Evolutionary conservation across 208 protist species (phyloP).

Genomic region (Trypanosoma platydactyli): DNA sequence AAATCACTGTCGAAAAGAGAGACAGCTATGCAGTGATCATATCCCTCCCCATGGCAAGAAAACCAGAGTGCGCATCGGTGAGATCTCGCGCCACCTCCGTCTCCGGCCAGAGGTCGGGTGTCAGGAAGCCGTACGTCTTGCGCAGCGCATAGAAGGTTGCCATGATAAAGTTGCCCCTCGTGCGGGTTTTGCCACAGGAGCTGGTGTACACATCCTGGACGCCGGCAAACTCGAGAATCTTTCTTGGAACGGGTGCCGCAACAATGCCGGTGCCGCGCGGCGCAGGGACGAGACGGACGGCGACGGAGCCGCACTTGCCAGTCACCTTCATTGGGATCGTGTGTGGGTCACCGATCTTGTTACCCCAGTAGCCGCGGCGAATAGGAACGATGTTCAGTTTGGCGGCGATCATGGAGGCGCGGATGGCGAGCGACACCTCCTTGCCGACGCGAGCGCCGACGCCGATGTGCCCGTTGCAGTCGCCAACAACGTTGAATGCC

Average conservation of each 20-base stretch:
- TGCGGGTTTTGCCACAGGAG: constrained; percentile 97
- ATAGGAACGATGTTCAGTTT: constrained; percentile 99
- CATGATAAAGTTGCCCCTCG: constrained; percentile 99
- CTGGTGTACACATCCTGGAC: constrained; percentile 99
- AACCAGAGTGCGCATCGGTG: constrained; percentile 92
- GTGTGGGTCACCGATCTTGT: constrained; percentile 98
- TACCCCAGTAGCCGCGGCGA: constrained; percentile 99
- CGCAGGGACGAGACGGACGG: constrained; percentile 98
- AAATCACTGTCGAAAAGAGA: constrained; percentile 11
- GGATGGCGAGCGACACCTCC: constrained; percentile 99
- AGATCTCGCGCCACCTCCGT: constrained; percentile 87
- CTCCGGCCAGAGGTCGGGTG: constrained; percentile 98
- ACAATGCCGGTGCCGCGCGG: constrained; percentile 99
- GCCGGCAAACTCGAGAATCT: constrained; percentile 98
- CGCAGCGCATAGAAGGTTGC: constrained; percentile 97
- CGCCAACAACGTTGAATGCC: constrained; percentile 99
- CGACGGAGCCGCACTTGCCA: constrained; percentile 99
- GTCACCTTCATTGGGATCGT: constrained; percentile 99
- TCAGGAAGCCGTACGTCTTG: constrained; percentile 98
- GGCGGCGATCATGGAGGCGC: constrained; percentile 96
- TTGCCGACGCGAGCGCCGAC: constrained; percentile 98
- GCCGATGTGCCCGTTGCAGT: constrained; percentile 98
- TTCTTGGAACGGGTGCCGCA: constrained; percentile 97
- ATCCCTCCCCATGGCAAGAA: constrained; percentile 60
- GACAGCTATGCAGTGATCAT: constrained; percentile 26